phyloP scores from a whole-genome alignment of 2,329 filamentous ascomycete species.

The Didymella sp. region DNA sequence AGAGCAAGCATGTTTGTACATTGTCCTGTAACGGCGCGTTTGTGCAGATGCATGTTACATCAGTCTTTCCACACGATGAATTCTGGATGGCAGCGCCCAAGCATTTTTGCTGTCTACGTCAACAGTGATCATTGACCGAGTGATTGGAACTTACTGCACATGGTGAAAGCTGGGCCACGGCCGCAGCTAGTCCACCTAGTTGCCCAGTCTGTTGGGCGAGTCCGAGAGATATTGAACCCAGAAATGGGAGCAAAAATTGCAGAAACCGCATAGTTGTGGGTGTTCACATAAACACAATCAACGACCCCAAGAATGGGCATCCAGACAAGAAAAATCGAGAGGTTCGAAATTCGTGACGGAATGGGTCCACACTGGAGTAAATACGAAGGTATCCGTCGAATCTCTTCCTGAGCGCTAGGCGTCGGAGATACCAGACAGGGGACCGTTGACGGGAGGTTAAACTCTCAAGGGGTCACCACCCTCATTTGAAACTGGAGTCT shows the following conservation, averaged over 20 bases:
- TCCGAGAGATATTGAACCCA: conserved; percentile 25
- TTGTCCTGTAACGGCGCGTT: conserved; percentile 22
- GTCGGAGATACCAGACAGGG: conserved; percentile 7
- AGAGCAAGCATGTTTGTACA: conserved; percentile 22
- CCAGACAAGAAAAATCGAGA: neutral
- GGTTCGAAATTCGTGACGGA: conserved; percentile 3
- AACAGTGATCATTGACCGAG: neutral
- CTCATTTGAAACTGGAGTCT: conserved; percentile 15
- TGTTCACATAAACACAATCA: neutral
- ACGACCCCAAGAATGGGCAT: neutral
- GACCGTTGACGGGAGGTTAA: conserved; percentile 1
- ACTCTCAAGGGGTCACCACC: conserved; percentile 4
- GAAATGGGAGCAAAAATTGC: conserved; percentile 25
- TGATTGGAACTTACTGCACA: conserved; percentile 28
- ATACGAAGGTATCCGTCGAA: conserved; percentile 16
- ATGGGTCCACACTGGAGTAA: conserved; percentile 10
- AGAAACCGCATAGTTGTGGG: conserved; percentile 24
- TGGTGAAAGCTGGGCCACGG: conserved; percentile 23
- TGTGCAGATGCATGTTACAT: conserved; percentile 27
- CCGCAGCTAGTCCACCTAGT: conserved; percentile 18
- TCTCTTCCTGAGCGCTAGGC: conserved; percentile 4
- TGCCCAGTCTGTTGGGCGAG: conserved; percentile 26
- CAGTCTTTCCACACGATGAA: conserved; percentile 20
- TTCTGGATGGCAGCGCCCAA: conserved; percentile 18
- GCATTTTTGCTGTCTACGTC: conserved; percentile 23